Evolutionary conservation across 129 eudicot genomes (phyloP).

Genomic region (Ambrosia artemisiifolia): DNA sequence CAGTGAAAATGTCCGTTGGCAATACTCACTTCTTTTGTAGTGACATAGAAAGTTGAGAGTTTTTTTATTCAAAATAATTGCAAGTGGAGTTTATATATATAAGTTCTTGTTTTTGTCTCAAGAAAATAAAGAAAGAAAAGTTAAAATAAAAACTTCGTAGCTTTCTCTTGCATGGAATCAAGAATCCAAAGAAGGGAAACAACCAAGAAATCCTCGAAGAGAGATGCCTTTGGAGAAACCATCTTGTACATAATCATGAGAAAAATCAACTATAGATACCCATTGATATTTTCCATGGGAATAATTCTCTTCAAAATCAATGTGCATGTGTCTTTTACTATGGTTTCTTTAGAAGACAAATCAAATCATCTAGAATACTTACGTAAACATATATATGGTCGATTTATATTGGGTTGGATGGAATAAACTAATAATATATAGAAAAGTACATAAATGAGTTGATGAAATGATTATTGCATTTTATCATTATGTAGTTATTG

Average conservation of each 20-base stretch:
- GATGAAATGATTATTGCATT: no score
- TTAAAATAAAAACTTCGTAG: conserved; percentile 4
- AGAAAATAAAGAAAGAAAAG: neutral
- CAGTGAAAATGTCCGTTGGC: no score
- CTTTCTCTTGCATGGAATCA: conserved; percentile 4
- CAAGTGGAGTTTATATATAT: neutral
- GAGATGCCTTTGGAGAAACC: conserved; percentile 28
- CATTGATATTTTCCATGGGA: conserved; percentile 25
- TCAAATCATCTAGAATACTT: conserved; percentile 1
- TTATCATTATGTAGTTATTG: no score
- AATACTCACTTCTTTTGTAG: no score
- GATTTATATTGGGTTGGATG: no score
- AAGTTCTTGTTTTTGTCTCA: neutral
- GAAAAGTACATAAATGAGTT: no score
- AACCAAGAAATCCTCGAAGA: conserved; percentile 20
- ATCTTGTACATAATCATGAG: conserved; percentile 1
- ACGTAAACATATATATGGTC: conserved; percentile 13
- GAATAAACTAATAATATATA: no score
- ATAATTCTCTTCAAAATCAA: conserved; percentile 30
- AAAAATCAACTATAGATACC: conserved; percentile 10
- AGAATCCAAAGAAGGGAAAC: conserved; percentile 19
- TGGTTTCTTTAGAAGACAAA: conserved; percentile 25
- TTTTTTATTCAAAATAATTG: neutral
- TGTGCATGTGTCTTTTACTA: conserved; percentile 30
- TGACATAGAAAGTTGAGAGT: neutral